Conservation (phyloP, 305 asterid genomes). For the Fraxinus sp. region DNA sequence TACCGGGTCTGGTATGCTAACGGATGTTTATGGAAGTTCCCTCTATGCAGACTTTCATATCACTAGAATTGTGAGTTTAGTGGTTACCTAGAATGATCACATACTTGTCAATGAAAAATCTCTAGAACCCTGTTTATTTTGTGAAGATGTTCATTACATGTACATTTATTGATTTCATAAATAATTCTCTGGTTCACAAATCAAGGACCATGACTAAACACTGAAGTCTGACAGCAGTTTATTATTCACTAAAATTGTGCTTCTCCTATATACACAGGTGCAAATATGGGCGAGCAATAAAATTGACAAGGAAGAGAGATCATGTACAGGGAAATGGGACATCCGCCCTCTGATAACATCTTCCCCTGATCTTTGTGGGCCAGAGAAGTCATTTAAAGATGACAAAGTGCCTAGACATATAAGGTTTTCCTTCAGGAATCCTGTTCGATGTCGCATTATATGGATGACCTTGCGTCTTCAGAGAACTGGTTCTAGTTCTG, state of each 20-base stretch:
- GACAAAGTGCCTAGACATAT: conserved; percentile 75
- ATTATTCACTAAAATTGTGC: conserved; percentile 8
- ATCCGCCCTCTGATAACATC: conserved; percentile 61
- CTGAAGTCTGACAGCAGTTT: conserved; percentile 17
- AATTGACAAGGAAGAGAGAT: conserved; percentile 73
- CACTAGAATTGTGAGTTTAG: conserved; percentile 2
- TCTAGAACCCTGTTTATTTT: conserved; percentile 10
- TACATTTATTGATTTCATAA: background rate
- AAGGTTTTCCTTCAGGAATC: conserved; percentile 67
- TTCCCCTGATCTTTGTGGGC: conserved; percentile 83
- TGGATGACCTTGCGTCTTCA: conserved; percentile 87
- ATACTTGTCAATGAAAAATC: background rate
- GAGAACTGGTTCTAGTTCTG: conserved; percentile 65
- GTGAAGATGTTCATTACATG: conserved; percentile 9
- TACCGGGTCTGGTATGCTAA: conserved; percentile 12
- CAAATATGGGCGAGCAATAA: conserved; percentile 93
- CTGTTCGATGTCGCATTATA: conserved; percentile 84
- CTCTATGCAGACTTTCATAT: conserved; percentile 5
- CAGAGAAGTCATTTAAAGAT: conserved; percentile 49
- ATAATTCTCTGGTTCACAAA: conserved; percentile 14
- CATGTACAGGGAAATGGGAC: conserved; percentile 97
- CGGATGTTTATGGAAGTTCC: background rate
- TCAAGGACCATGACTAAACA: conserved; percentile 5
- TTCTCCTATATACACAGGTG: conserved; percentile 49
- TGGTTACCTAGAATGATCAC: background rate